Conservation (phyloP, 352 stramenopile genomes). For the Phytophthora sp. region DNA sequence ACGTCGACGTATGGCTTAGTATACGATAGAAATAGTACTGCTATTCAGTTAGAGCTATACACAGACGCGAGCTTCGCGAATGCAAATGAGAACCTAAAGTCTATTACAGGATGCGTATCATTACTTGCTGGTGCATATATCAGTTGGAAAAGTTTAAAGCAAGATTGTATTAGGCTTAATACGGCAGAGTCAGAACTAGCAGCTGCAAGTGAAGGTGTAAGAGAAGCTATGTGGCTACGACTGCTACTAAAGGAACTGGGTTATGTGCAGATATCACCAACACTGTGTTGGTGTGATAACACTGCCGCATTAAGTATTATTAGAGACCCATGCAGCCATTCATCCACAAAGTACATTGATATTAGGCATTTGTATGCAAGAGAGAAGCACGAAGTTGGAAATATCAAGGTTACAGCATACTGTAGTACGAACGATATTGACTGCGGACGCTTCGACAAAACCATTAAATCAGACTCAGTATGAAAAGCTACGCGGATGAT, state of each 20-base stretch:
- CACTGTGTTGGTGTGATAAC: conserved; percentile 1
- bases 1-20: conserved; percentile 3
- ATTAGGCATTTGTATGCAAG: neutral
- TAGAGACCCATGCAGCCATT: neutral
- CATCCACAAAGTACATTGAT: neutral
- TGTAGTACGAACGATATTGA: conserved; percentile 1
- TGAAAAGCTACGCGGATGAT: neutral
- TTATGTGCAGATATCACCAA: neutral
- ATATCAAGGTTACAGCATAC: neutral
- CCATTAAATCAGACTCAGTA: neutral
- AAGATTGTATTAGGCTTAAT: conserved; percentile 3
- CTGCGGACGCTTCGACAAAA: neutral
- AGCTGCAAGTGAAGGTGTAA: conserved; percentile 3
- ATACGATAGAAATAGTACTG: conserved; percentile 1
- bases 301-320: neutral
- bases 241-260: conserved; percentile 2
- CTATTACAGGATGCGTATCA: conserved; percentile 5
- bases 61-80: conserved; percentile 3
- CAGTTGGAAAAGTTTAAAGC: conserved; percentile 6
- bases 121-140: conserved; percentile 10
- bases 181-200: conserved; percentile 2
- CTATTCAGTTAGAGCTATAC: neutral
- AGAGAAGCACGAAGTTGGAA: neutral
- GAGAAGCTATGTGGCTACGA: conserved; percentile 1
- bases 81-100: conserved; percentile 3